Evolutionary conservation across 495 filamentous ascomycete genomes (phyloP).

Genomic region (Neurospora sp.): DNA sequence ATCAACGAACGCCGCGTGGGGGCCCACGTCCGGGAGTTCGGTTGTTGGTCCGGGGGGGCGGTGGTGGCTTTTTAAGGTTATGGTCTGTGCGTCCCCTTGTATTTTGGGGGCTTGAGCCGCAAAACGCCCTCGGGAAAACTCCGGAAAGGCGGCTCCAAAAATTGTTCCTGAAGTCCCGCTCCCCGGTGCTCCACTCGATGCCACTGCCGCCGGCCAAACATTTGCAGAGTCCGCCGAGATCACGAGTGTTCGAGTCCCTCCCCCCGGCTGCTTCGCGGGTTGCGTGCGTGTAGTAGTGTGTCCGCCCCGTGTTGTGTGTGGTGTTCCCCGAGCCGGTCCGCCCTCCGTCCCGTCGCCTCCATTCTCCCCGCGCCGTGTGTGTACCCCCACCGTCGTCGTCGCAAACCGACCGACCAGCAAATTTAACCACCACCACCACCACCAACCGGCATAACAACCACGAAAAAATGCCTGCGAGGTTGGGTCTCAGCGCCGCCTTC

Average conservation of each 20-base stretch:
- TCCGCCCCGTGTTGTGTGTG: not conserved
- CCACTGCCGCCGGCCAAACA: not conserved
- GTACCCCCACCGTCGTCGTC: not conserved
- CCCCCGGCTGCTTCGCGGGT: constrained; percentile 1
- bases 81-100: not conserved
- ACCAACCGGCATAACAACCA: constrained; percentile 3
- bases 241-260: not conserved
- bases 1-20: not conserved
- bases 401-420: not conserved
- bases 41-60: not conserved
- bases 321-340: not conserved
- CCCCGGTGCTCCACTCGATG: not conserved
- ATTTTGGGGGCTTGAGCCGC: not conserved
- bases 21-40: not conserved
- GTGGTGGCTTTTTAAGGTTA: not conserved
- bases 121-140: not conserved
- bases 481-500: constrained; percentile 34
- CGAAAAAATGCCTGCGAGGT: constrained; percentile 39
- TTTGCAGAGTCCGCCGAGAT: constrained; percentile 1
- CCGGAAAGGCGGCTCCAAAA: not conserved
- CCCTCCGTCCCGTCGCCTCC: not conserved
- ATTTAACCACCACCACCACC: not conserved
- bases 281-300: not conserved
- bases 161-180: not conserved
- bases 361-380: not conserved